phyloP scores from a whole-genome alignment of 1,284 basidiomycete genomes.

The Cutaneotrichosporon arboriforme region DNA sequence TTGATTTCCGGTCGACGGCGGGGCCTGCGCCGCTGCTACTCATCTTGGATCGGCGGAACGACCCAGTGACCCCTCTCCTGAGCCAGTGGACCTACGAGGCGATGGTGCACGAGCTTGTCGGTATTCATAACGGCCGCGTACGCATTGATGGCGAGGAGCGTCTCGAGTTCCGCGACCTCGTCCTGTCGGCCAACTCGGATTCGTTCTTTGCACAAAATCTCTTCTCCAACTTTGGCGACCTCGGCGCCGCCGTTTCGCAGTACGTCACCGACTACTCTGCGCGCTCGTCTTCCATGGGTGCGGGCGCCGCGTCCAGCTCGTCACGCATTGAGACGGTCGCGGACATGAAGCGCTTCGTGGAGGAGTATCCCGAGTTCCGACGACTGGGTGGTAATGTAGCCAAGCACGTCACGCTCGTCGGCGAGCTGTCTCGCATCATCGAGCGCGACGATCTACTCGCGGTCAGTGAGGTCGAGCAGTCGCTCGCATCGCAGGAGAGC shows the following conservation, averaged over 20 bases:
- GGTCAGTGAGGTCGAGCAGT: conserved; percentile 93
- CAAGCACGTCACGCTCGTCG: conserved; percentile 95
- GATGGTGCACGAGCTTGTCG: conserved; percentile 95
- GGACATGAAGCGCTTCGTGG: conserved; percentile 97
- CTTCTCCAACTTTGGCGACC: conserved; percentile 92
- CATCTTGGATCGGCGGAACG: conserved; percentile 79
- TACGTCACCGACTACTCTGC: conserved; percentile 95
- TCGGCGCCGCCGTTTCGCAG: conserved; percentile 84
- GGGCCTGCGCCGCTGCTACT: conserved; percentile 54
- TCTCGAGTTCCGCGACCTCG: conserved; percentile 89
- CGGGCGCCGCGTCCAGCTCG: conserved; percentile 49
- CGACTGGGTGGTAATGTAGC: conserved; percentile 96
- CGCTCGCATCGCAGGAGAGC: conserved; percentile 84
- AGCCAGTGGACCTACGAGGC: conserved; percentile 99
- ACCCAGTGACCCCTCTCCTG: conserved; percentile 95
- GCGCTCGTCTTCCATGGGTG: conserved; percentile 57
- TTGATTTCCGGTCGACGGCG: conserved; percentile 53
- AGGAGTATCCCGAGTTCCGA: conserved; percentile 96
- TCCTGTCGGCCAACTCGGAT: conserved; percentile 85
- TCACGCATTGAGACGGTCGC: conserved; percentile 87
- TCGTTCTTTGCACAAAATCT: conserved; percentile 90
- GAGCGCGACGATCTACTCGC: conserved; percentile 78
- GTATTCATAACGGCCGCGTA: conserved; percentile 91
- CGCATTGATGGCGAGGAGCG: conserved; percentile 77
- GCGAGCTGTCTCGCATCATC: conserved; percentile 87